Evolutionary conservation across 1,284 basidiomycete genomes (phyloP), one percentile per base, ranked within the genome.

Genomic region (Leccinum subatratum): DNA sequence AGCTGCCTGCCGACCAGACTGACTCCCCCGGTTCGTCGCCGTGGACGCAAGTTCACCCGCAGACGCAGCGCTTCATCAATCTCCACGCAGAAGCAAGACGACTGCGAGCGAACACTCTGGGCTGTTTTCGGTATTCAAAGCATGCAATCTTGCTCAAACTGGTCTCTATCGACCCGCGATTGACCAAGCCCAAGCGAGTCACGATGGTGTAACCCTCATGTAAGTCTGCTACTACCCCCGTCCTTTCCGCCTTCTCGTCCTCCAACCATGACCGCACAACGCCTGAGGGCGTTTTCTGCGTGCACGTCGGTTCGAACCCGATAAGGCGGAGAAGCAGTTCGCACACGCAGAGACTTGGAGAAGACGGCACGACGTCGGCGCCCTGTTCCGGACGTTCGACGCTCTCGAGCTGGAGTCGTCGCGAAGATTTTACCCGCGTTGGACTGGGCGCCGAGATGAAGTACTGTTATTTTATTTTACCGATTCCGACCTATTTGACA

Each of bases 381-480:
- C 80, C 18, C 77, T 92, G n/a, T 92, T 85, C 75, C 80, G 81
- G 18, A 81, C 80, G 3, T 88, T 91, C 70, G 81, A 83, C 28
- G 63, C 78, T 0, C 81, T 81, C 12, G 91, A 92, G 70, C 81
- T 92, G 68, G 85, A 88, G 72, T 73, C 73, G 28, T 76, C 85
- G 4, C 85, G 85, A 73, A 79, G 81, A 63, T 91, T 87, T 68
- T 92, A 92, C 78, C 89, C 91, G 2, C 82, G 88, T 42, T 93
- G 90, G 90, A 93, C 90, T 1, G 91, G 91, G 2, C 80, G 88
- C 64, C 80, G 90, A 72, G 88, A 92, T 73, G 90, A 87, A 80
- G 90, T 86, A 70, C 8, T 79, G 56, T 5, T 32, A n/a, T 22
- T 28, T 60, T 20, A 8, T 11, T n/a, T 60, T 39, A 28, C 28